Base-by-base conservation (phyloP, 176 grass and related monocot species). In the Musa itinerans region DNA sequence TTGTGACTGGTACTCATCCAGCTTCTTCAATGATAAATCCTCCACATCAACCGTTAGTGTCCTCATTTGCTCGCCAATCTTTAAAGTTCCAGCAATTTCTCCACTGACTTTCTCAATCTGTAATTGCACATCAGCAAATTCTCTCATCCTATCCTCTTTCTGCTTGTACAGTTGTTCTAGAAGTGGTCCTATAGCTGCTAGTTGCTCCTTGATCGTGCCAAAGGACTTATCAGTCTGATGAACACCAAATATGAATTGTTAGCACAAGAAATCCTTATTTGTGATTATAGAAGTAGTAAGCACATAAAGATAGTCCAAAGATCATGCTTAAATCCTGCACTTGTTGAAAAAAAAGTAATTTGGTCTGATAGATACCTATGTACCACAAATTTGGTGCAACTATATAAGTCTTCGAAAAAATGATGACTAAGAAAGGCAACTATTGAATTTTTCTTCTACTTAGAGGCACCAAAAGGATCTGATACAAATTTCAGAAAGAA, bases 191-290 rank as follows among this genome's bases (percentile, higher is more conserved):
- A 90, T 86, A 65, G 78, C 80, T 76, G 85, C 82, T 72, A 98
- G 57, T 81, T 98, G 94, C 65, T 93, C 90, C 79, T 89, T 97
- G 84, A 97, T 85, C 63, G 93, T 93, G 52, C 90, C 93, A 83
- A 77, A 83, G 76, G 93, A 87, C 71, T 97, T 90, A 53, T 97
- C 86, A 78, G 90, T 84, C 93, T 97, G 84, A 57, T 66, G 68
- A 81, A 67, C 20, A 14, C 59, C 23, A 59, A 71, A 56, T 53
- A 68, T 34, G 65, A 26, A 68, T 68, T 1, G 34, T 68, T 26
- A 68, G 3, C 24, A 17, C 27, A 68, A 13, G 9, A 68, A 67
- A 29, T 25, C 27, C 2, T 29, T 15, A 29, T 8, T 61, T 61
- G 57, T 61, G 16, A 61, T 61, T 15, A 61, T 21, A 17, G 34